phyloP scores from a whole-genome alignment of 345 rosid genomes.

The Angophora floribunda region DNA sequence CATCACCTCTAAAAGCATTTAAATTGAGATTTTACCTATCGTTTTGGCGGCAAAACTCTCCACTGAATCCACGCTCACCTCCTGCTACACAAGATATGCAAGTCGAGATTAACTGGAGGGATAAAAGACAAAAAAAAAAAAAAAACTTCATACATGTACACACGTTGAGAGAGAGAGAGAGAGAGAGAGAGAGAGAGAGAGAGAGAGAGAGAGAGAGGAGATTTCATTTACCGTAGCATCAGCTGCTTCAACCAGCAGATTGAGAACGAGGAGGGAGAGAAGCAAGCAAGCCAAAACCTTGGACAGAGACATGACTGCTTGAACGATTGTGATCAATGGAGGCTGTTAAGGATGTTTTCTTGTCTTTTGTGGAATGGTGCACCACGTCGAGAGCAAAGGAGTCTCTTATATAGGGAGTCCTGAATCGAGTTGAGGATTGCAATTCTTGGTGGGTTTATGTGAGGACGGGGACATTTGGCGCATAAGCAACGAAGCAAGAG shows the following conservation, averaged over 20 bases:
- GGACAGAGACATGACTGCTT: neutral
- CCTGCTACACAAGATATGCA: neutral
- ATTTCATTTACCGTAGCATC: neutral
- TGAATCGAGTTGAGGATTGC: neutral
- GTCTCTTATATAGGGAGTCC: neutral
- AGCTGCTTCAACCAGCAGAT: neutral
- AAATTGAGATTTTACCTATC: neutral
- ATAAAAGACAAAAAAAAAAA: neutral
- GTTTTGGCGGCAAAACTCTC: neutral
- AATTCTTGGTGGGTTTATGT: neutral
- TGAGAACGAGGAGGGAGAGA: neutral
- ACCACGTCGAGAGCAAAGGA: neutral
- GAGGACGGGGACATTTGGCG: neutral
- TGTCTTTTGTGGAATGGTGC: no score
- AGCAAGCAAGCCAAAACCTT: neutral
- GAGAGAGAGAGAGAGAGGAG: neutral
- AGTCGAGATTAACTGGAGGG: neutral
- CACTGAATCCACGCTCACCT: neutral
- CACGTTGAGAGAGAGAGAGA: neutral
- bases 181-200: neutral
- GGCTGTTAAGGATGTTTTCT: neutral
- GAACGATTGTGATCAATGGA: neutral
- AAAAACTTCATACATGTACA: neutral
- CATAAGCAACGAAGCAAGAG: neutral
- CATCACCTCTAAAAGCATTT: neutral